Evolutionary conservation across 1,284 basidiomycete genomes (phyloP), one percentile per base, ranked within the genome.

Genomic region (Singerocomus inundabilis): DNA sequence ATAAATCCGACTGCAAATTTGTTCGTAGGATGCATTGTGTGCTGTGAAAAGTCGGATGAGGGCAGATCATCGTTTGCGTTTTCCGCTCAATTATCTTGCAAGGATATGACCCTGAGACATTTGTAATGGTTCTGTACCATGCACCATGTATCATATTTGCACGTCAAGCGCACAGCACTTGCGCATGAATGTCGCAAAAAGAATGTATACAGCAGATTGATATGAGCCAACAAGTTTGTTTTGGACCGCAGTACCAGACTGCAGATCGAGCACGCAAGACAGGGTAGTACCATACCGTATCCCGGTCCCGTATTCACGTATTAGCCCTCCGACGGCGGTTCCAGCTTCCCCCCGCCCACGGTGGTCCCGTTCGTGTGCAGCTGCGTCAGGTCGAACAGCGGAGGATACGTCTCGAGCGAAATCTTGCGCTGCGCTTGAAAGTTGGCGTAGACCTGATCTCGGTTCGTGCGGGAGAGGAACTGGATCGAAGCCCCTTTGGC

Each of bases 401-500:
- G 60, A 1, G 70, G 64, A 8, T 60, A 59, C 24, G 46, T 24
- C 29, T 54, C 57, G n/a, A 77, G 60, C 7, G 66, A 61, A 26
- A 58, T 52, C 30, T 56, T 60, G 0, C 72, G 64, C 9, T 61
- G 55, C 1, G 21, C 42, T 1, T 49, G 35, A 3, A 73, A 69
- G 26, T 72, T 56, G 6, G 55, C 43, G 11, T 63, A 67, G 0
- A 70, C 74, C 31, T 64, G 67, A 9, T 64, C 60, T 5, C 57
- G 54, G 16, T 72, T 62, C 0, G 69, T 69, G 30, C 70, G 59
- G 1, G 72, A 62, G 6, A 76, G 57, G 6, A 76, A 55, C 51
- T 77, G 74, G 45, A 76, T 70, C 37, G 68, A 71, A 5, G 74
- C 70, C 5, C 55, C 55, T 0, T 51, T 57, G 15, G 55, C 52